A percentile compares a stretch with the other conserved stretches of the same genome.
Evolutionary conservation across 2,329 filamentous ascomycete species (phyloP).

Genomic region (Trichothecium sympodiale): DNA sequence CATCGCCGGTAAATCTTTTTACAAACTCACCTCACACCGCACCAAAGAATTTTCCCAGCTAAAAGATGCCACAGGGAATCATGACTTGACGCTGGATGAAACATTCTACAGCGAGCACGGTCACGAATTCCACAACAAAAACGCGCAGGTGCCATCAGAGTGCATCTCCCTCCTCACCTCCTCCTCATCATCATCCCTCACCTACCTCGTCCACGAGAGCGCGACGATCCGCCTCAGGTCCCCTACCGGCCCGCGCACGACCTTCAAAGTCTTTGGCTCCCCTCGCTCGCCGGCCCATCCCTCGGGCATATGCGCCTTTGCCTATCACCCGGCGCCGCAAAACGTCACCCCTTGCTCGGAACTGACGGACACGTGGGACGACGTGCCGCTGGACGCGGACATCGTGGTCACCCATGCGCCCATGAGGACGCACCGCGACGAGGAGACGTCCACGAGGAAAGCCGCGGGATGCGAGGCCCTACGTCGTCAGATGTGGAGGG

Average conservation of each 20-base stretch:
- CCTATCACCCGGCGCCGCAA: constrained; percentile 31
- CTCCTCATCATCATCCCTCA: constrained; percentile 44
- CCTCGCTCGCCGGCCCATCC: constrained; percentile 46
- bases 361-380: constrained; percentile 43
- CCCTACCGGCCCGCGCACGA: constrained; percentile 42
- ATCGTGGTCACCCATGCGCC: constrained; percentile 64
- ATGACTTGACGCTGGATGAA: constrained; percentile 62
- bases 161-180: constrained; percentile 44
- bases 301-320: constrained; percentile 53
- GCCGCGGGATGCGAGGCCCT: constrained; percentile 51
- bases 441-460: constrained; percentile 20
- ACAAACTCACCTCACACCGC: background rate
- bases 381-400: constrained; percentile 50
- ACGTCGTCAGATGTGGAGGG: constrained; percentile 42
- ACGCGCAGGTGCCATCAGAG: constrained; percentile 36
- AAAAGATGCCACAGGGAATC: constrained; percentile 49
- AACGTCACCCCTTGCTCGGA: constrained; percentile 7
- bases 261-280: constrained; percentile 60
- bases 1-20: constrained; percentile 44
- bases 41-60: background rate
- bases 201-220: constrained; percentile 52
- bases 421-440: constrained; percentile 48
- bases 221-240: constrained; percentile 42
- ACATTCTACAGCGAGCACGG: constrained; percentile 46
- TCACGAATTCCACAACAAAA: constrained; percentile 43